These are phyloP conservation scores for Tubosaeta sp. DNA, from an alignment of 768 basidiomycete species.

Conservation along the genomic window DNA sequence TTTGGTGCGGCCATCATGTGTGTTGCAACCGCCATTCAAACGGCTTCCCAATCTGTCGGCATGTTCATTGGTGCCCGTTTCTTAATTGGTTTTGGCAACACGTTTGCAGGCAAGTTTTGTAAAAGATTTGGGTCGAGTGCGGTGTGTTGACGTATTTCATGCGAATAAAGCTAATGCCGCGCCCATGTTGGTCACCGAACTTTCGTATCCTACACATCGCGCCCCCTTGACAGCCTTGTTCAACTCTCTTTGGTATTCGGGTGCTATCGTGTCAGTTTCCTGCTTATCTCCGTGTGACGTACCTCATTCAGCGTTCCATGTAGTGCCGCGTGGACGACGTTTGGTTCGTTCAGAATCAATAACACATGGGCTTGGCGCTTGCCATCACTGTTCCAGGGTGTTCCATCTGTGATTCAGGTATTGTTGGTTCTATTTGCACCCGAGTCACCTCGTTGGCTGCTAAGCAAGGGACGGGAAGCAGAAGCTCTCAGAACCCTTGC, in stretches of 20 bases:
- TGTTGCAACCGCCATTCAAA: slow-evolving; percentile 61
- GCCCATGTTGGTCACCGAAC: slow-evolving; percentile 78
- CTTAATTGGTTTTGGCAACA: slow-evolving; percentile 72
- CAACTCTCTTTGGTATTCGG: slow-evolving; percentile 85
- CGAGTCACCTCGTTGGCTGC: slow-evolving; percentile 80
- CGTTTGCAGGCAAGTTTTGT: slow-evolving; percentile 50
- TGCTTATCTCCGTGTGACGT: slow-evolving; percentile 13
- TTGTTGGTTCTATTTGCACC: slow-evolving; percentile 63
- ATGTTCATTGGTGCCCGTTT: slow-evolving; percentile 83
- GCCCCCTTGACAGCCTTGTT: slow-evolving; percentile 72
- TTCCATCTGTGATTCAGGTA: slow-evolving; percentile 68
- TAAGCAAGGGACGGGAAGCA: slow-evolving; percentile 68
- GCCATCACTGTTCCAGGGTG: slow-evolving; percentile 67
- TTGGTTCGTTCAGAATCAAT: slow-evolving; percentile 68
- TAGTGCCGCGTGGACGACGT: slow-evolving; percentile 75
- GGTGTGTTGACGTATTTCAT: not conserved
- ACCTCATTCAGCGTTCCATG: not conserved
- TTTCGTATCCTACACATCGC: slow-evolving; percentile 79
- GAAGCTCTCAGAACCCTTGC: slow-evolving; percentile 68
- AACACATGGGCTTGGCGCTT: slow-evolving; percentile 80
- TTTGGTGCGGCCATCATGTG: slow-evolving; percentile 68
- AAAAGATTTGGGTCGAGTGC: not conserved
- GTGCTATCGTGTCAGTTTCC: slow-evolving; percentile 56
- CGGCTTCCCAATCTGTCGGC: slow-evolving; percentile 61
- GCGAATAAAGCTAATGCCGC: slow-evolving; percentile 56